Evolutionary conservation across 2,329 filamentous ascomycete species (phyloP), one percentile per base, ranked within the genome.

Genomic region (Botrytis byssoidea): DNA sequence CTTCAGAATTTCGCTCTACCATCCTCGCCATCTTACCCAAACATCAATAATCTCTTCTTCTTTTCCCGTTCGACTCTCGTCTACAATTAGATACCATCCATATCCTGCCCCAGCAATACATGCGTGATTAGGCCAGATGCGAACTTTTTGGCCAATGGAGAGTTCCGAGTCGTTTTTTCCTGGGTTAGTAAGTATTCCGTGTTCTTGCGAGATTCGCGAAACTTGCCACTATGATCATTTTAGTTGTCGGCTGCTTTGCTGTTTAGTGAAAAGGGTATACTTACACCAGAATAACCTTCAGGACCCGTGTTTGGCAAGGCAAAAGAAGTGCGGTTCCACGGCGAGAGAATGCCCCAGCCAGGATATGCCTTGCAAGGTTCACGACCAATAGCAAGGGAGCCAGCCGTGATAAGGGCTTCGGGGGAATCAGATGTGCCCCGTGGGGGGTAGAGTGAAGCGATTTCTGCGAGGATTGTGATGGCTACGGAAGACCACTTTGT

Each of bases 51-150:
- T 86, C 77, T 88, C 86, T 74, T 90, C 85, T 77, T 88, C 86
- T 35, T 84, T 83, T 0, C 85, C 86, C 70, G 84, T 82, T 25
- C 81, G 82, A 69, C 86, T 84, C 42, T 88, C 89, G 81, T 95
- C 92, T 2, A 95, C 89, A 48, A 95, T 84, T 32, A 94, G 83
- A 82, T 94, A 96, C 86, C 89, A 93, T 2, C 87, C 89, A 82
- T 91, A 93, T 42, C 88, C 88, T 0, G 90, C 90, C 0, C 91
- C 90, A 1, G 92, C 88, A 77, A 95, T 91, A 80, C 93, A 96
- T 51, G 92, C 89, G 83, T 96, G 93, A 78, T 95, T 95, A 0
- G 93, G 92, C 89, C 91, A 95, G 12, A 95, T 83, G 73, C 89
- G 85, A 40, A 95, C 82, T 78, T 89, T 89, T 79, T 93, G 88